Evolutionary conservation across 805 yeast species (phyloP).

Genomic region (Zygosaccharomyces rouxii): DNA sequence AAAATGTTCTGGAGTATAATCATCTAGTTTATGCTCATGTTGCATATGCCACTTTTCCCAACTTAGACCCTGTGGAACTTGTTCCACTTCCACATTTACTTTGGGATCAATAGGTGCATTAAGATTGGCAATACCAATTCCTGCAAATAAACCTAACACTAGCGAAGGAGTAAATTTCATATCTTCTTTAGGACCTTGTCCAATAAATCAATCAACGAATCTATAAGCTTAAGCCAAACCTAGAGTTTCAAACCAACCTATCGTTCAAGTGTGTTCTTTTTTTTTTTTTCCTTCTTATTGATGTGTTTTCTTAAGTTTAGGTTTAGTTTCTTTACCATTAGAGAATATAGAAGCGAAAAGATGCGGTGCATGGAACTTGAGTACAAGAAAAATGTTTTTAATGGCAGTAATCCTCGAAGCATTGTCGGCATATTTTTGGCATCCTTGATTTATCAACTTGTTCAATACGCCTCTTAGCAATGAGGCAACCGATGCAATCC

Average conservation of each 20-base stretch:
- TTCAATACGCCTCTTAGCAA: slow-evolving; percentile 51
- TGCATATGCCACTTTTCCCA: slow-evolving; percentile 93
- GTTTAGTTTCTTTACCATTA: not conserved
- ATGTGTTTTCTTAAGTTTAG: not conserved
- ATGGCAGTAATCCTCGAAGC: slow-evolving; percentile 41
- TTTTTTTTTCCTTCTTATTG: not conserved
- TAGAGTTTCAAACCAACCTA: not conserved
- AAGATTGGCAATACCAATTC: slow-evolving; percentile 7
- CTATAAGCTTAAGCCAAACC: not conserved
- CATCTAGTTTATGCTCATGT: slow-evolving; percentile 76
- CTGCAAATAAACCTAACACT: slow-evolving; percentile 5
- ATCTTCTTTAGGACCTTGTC: not conserved
- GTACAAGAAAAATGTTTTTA: slow-evolving; percentile 14
- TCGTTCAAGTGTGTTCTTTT: not conserved
- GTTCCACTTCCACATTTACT: slow-evolving; percentile 35
- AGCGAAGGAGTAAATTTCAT: slow-evolving; percentile 2
- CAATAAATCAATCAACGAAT: not conserved
- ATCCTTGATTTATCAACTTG: slow-evolving; percentile 14
- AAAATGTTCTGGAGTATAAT: slow-evolving; percentile 68
- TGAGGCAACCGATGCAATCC: slow-evolving; percentile 54
- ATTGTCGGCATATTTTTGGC: slow-evolving; percentile 37
- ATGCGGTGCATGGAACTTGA: slow-evolving; percentile 6
- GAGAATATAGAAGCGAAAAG: not conserved
- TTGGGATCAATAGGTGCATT: slow-evolving; percentile 15
- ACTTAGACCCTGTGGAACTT: slow-evolving; percentile 48